Conservation (phyloP, 768 basidiomycete genomes). For the Sistotremastrum niveocremeum region DNA sequence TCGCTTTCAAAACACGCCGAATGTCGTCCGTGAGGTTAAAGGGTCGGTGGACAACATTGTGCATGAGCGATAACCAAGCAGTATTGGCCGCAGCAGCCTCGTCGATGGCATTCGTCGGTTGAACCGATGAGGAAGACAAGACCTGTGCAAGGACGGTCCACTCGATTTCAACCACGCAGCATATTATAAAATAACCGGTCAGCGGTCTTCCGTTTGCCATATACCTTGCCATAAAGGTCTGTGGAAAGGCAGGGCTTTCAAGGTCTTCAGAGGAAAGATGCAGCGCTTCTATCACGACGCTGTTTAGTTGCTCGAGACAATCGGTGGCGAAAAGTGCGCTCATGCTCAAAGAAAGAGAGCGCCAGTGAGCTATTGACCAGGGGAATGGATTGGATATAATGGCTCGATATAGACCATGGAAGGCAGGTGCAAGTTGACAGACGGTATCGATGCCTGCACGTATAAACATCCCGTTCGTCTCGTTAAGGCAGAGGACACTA, state of each 20-base stretch:
- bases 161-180: conserved; percentile 73
- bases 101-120: conserved; percentile 13
- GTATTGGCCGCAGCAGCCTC: conserved; percentile 79
- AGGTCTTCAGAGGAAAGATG: conserved; percentile 40
- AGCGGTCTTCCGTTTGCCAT: conserved; percentile 62
- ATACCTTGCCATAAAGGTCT: conserved; percentile 64
- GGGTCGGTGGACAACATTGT: conserved; percentile 24
- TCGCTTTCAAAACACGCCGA: conserved; percentile 28
- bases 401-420: conserved; percentile 81
- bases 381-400: conserved; percentile 64
- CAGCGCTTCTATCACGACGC: conserved; percentile 47
- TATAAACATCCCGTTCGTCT: background rate
- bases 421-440: conserved; percentile 61
- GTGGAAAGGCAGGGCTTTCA: conserved; percentile 42
- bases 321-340: conserved; percentile 49
- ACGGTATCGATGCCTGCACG: conserved; percentile 53
- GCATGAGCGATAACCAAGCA: conserved; percentile 62
- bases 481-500: conserved; percentile 1
- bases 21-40: conserved; percentile 24
- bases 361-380: conserved; percentile 63
- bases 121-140: conserved; percentile 15
- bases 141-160: conserved; percentile 78
- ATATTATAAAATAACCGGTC: conserved; percentile 81
- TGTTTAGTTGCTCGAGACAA: conserved; percentile 61
- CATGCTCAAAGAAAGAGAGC: conserved; percentile 35